These are phyloP conservation scores for Aechmea fasciata DNA, from an alignment of 176 grass and related monocot species.

Conservation along the genomic window DNA sequence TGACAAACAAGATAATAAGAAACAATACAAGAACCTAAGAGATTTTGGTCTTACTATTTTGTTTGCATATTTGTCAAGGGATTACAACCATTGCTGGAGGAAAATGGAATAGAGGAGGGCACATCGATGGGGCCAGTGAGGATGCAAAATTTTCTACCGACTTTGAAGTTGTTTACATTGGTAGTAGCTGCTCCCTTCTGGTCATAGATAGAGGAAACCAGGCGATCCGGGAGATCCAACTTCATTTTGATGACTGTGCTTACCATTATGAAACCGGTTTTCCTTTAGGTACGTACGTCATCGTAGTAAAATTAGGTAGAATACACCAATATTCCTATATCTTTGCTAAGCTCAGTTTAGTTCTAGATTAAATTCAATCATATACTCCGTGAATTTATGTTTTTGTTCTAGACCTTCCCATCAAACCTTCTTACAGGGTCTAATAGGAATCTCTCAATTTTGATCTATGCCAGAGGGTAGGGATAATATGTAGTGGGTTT, in stretches of 20 bases:
- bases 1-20: not conserved
- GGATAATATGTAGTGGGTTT: too few relatives aligned
- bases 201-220: constrained; percentile 92
- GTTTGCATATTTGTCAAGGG: constrained; percentile 29
- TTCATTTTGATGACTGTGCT: constrained; percentile 80
- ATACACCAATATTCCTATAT: too few relatives aligned
- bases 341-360: too few relatives aligned
- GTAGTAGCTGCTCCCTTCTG: constrained; percentile 89
- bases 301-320: not conserved
- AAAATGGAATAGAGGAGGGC: constrained; percentile 70
- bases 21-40: not conserved
- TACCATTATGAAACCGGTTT: constrained; percentile 75
- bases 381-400: too few relatives aligned
- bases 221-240: constrained; percentile 79
- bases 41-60: not conserved
- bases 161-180: constrained; percentile 88
- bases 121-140: constrained; percentile 75
- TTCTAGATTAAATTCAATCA: too few relatives aligned
- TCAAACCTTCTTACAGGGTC: too few relatives aligned
- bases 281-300: constrained; percentile 50
- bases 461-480: too few relatives aligned
- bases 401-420: too few relatives aligned
- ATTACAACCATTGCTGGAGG: constrained; percentile 96
- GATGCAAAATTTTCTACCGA: constrained; percentile 95
- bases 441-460: too few relatives aligned